Conservation (phyloP, 108 stramenopile genomes). For the Cyclotella cryptica region DNA sequence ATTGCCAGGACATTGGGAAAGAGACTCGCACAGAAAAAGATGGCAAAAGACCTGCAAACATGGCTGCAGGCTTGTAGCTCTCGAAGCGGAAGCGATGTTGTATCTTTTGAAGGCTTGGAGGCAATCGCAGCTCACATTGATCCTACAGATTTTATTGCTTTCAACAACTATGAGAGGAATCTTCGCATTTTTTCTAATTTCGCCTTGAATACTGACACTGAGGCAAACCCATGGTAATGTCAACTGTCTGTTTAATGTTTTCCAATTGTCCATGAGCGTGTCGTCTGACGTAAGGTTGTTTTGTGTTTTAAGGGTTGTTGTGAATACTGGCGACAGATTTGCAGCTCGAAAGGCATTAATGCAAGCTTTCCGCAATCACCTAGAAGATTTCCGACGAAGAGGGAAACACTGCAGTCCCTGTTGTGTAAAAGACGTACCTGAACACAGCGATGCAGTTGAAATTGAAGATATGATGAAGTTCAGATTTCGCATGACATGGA, state of each 20-base stretch:
- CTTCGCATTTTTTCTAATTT: conserved; percentile 64
- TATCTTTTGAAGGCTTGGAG: conserved; percentile 60
- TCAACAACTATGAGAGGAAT: conserved; percentile 77
- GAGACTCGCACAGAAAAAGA: conserved; percentile 80
- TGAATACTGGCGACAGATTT: conserved; percentile 63
- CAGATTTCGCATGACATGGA: conserved; percentile 29
- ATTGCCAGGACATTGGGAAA: conserved; percentile 80
- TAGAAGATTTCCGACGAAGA: conserved; percentile 43
- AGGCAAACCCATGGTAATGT: conserved; percentile 36
- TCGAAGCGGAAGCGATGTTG: conserved; percentile 35
- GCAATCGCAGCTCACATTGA: conserved; percentile 79
- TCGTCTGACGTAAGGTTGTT: conserved; percentile 15
- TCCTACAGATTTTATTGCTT: conserved; percentile 84
- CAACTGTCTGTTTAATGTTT: conserved; percentile 36
- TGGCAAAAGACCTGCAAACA: conserved; percentile 66
- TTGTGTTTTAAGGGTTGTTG: conserved; percentile 46
- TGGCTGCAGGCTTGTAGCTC: conserved; percentile 70
- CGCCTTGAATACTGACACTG: conserved; percentile 66
- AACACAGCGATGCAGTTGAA: conserved; percentile 26
- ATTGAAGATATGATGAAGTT: conserved; percentile 48
- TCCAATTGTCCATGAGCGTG: conserved; percentile 13
- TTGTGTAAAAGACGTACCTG: conserved; percentile 16
- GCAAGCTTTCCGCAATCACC: conserved; percentile 60
- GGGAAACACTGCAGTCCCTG: conserved; percentile 35
- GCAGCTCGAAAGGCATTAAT: conserved; percentile 67